These are phyloP conservation scores for Hortiboletus flavorubellus DNA, from an alignment of 768 basidiomycete genomes.

Conservation along the genomic window DNA sequence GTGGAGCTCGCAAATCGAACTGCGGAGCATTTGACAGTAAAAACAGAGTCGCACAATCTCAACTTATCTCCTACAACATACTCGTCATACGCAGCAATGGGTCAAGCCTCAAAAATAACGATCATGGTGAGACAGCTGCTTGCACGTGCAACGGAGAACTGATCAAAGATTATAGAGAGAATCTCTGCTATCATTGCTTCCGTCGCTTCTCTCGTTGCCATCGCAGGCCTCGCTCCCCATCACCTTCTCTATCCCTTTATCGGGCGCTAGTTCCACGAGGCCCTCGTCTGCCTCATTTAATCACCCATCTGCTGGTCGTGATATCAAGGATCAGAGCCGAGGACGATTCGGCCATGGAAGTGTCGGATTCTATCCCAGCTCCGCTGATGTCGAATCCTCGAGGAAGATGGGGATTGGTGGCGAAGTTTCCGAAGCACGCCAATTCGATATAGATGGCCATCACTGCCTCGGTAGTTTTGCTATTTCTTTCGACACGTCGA, in stretches of 20 bases:
- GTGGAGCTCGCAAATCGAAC: conserved; percentile 51
- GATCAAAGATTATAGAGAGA: conserved; percentile 36
- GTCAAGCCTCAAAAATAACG: conserved; percentile 61
- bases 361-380: conserved; percentile 48
- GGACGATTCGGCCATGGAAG: conserved; percentile 34
- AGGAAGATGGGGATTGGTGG: conserved; percentile 32
- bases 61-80: conserved; percentile 45
- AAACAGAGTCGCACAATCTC: conserved; percentile 58
- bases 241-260: conserved; percentile 52
- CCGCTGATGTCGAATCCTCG: conserved; percentile 33
- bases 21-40: conserved; percentile 40
- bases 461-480: conserved; percentile 54
- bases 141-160: conserved; percentile 6
- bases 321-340: conserved; percentile 58
- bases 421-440: conserved; percentile 45
- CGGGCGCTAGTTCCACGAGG: conserved; percentile 34
- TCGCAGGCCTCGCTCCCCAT: conserved; percentile 53
- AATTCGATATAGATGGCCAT: conserved; percentile 47
- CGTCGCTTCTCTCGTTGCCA: conserved; percentile 67
- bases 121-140: conserved; percentile 54
- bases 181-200: conserved; percentile 76
- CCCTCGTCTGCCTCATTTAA: conserved; percentile 44
- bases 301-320: conserved; percentile 37
- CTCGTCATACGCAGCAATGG: conserved; percentile 29
- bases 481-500: conserved; percentile 68